Base-by-base conservation (phyloP, 768 basidiomycete species). In the Piloderma croceum region DNA sequence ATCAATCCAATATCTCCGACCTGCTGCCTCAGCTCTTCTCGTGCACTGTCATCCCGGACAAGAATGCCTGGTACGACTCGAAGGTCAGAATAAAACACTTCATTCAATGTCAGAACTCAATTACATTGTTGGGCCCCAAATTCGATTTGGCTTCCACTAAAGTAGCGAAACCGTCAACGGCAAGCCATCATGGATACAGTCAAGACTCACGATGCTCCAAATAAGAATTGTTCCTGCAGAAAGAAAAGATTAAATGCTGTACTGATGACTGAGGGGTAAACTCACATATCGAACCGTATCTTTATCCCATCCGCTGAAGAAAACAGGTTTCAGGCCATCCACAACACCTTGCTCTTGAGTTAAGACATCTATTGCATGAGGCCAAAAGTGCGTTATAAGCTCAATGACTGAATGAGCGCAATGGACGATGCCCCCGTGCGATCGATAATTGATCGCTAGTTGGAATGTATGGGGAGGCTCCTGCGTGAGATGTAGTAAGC, bases 361-460 rank as follows among this genome's bases (percentile, higher is more conserved):
- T 12, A 86, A 67, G 3, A 46, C 47, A 51, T 87, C 84, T 19
- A 87, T 82, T 0, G 79, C 63, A 47, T 78, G 57, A 0, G 79
- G 77, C 78, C 81, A 86, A 42, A 79, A 79, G 7, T 47, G 51
- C 11, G 61, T 69, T 12, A 87, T 74, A 1, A 86, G 57, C n/a
- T 77, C 70, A 4, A 87, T 71, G 19, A 85, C 60, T 0, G 72
- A 73, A 38, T 78, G 73, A 0, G 84, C 84, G 47, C 79, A 83
- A 34, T 79, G 66, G n/a, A 87, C 77, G 31, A 87, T 86, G 3
- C 84, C 84, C 0, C 72, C 73, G 49, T 85, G 81, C 0, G 81
- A 84, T 5, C 84, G 74, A 48, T 82, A 85, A 50, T 87, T 87
- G 35, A 71, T 61, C 0, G 70, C 58, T 1, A 88, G 66, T 45